phyloP scores from a whole-genome alignment of 331 rosid genomes.

The Quercus lobata region DNA sequence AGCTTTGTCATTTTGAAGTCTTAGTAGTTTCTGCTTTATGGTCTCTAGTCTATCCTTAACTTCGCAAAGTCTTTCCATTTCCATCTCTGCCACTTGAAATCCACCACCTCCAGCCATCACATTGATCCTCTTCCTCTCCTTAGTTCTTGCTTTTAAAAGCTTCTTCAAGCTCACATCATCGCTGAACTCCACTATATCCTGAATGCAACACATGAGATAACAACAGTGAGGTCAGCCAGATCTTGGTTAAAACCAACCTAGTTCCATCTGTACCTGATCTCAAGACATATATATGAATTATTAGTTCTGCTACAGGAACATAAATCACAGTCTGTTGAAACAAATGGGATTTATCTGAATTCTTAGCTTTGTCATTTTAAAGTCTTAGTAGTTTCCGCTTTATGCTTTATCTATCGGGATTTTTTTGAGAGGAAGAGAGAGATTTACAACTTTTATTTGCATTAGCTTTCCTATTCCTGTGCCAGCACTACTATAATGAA shows the following conservation, averaged over 20 bases:
- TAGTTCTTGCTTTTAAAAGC: slow-evolving; percentile 48
- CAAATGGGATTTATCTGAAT: slow-evolving; percentile 23
- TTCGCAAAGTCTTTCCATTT: slow-evolving; percentile 71
- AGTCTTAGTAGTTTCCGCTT: slow-evolving; percentile 38
- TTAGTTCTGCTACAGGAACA: slow-evolving; percentile 72
- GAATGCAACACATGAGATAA: slow-evolving; percentile 15
- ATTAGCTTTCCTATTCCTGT: neutral
- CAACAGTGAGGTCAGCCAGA: neutral
- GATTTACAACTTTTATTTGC: neutral
- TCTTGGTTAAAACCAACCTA: neutral
- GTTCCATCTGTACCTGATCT: neutral
- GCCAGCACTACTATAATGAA: neutral
- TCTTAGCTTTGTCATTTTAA: slow-evolving; percentile 37
- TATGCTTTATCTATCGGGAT: neutral
- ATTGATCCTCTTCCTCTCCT: slow-evolving; percentile 36
- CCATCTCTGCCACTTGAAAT: slow-evolving; percentile 50
- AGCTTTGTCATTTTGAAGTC: slow-evolving; percentile 34
- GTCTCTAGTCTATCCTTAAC: slow-evolving; percentile 47
- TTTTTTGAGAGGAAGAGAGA: neutral
- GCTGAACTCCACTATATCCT: slow-evolving; percentile 47
- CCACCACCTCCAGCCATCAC: slow-evolving; percentile 36
- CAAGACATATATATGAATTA: neutral
- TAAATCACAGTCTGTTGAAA: slow-evolving; percentile 41
- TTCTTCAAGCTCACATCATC: slow-evolving; percentile 77
- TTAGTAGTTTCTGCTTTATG: slow-evolving; percentile 46